Evolutionary conservation across 768 basidiomycete genomes (phyloP), one percentile per base, ranked within the genome.

Genomic region (Trametes cubensis): DNA sequence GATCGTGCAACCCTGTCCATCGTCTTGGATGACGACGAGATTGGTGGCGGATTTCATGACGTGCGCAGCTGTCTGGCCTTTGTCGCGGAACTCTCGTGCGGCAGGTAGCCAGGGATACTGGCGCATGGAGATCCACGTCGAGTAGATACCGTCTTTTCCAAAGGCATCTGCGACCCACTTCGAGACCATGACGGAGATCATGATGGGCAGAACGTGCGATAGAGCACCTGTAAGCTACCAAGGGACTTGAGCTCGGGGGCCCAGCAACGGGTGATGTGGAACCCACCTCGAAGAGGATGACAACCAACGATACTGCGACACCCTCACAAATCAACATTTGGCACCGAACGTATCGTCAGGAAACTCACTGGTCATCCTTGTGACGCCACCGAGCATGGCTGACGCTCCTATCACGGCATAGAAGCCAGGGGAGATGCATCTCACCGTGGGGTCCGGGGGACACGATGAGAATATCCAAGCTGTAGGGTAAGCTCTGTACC

Each of bases 191-290:
- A 90, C 87, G 57, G 84, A 85, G 48, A 90, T 85, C 89, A 90
- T 90, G 70, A 90, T 89, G 17, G 89, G 89, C 34, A 90, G 77
- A n/a, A 90, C 89, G 74, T 90, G 89, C 15, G 88, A 90, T 26
- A 90, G 76, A 4, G 89, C 89, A 15, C 89, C 89, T 21, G 89
- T 90, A n/a, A 90, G 76, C 87, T 89, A 41, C 2, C 6, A 11
- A 7, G n/a, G 23, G 23, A 15, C 26, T 2, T 20, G 2, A 14
- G 15, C 26, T 21, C 13, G 6, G 15, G 28, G 30, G 10, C 28
- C 49, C 15, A 39, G 50, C 41, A 58, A 23, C 14, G 41, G 41
- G 30, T 6, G 3, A 50, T n/a, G 21, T 26, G 39, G 20, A 20
- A 55, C 69, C 21, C 20, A 84, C 87, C 80, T 90, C 89, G 66